Percentiles rank a stretch among this genome's conserved stretches.
Evolutionary conservation across 208 protist species (phyloP).

Genomic region (Endotrypanum monterogeii): DNA sequence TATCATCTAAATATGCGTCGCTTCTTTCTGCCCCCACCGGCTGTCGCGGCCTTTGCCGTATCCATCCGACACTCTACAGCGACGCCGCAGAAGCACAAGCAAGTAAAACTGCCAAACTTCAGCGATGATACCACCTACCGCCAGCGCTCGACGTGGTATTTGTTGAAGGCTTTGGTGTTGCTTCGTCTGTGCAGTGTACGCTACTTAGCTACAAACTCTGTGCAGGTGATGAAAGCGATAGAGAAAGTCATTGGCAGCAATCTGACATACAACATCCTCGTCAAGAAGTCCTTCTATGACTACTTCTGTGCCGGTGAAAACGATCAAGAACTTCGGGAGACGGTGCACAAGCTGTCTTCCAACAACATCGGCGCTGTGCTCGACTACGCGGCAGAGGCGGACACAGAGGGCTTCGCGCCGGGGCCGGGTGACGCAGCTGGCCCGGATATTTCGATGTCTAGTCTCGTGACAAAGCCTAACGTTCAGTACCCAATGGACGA

Average conservation of each 20-base stretch:
- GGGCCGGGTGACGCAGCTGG: constrained; percentile 46
- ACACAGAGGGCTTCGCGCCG: constrained; percentile 72
- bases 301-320: constrained; percentile 96
- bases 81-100: not conserved
- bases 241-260: constrained; percentile 73
- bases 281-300: constrained; percentile 92
- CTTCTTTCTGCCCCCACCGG: constrained; percentile 22
- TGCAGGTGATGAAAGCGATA: constrained; percentile 64
- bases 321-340: constrained; percentile 80
- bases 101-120: constrained; percentile 47
- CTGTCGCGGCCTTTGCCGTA: constrained; percentile 16
- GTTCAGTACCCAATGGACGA: constrained; percentile 75
- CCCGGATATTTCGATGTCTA: constrained; percentile 73
- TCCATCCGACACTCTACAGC: constrained; percentile 21
- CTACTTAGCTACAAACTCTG: constrained; percentile 77
- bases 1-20: constrained; percentile 34
- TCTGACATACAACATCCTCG: constrained; percentile 75
- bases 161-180: constrained; percentile 77
- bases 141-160: constrained; percentile 62
- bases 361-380: constrained; percentile 91
- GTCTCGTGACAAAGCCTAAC: constrained; percentile 60
- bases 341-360: constrained; percentile 66
- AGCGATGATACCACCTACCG: constrained; percentile 65
- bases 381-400: constrained; percentile 95
- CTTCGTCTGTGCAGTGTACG: constrained; percentile 72